A percentile compares a stretch with the other conserved stretches of the same genome.
These are phyloP conservation scores for Beauveria sp. DNA, from an alignment of 2,329 filamentous ascomycete genomes.

Conservation along the genomic window DNA sequence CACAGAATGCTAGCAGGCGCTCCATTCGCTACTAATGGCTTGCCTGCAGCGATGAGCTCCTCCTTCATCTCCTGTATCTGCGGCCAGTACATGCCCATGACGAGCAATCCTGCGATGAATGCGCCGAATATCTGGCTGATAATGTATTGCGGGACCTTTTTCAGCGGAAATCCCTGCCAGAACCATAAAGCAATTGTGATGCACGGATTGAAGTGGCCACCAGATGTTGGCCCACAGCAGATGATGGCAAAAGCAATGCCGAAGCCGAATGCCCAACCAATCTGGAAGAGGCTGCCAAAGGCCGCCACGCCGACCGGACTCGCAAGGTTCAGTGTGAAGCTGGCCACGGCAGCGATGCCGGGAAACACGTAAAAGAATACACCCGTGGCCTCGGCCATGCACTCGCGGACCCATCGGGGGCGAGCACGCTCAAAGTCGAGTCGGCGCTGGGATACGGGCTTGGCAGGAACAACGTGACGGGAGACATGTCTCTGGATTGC, in stretches of 20 bases:
- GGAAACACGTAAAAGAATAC: slow-evolving; percentile 50
- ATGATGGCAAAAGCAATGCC: slow-evolving; percentile 54
- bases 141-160: slow-evolving; percentile 50
- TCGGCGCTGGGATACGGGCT: slow-evolving; percentile 44
- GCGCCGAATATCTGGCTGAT: slow-evolving; percentile 48
- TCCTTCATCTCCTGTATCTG: slow-evolving; percentile 28
- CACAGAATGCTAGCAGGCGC: slow-evolving; percentile 48
- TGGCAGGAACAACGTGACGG: slow-evolving; percentile 40
- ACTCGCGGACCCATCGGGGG: slow-evolving; percentile 46
- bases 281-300: slow-evolving; percentile 44
- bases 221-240: slow-evolving; percentile 43
- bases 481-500: slow-evolving; percentile 41
- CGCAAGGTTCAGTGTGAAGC: slow-evolving; percentile 40
- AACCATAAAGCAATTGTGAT: slow-evolving; percentile 37
- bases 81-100: slow-evolving; percentile 50
- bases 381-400: slow-evolving; percentile 47
- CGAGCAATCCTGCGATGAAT: slow-evolving; percentile 45
- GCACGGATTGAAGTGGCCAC: slow-evolving; percentile 48
- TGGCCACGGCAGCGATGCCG: slow-evolving; percentile 44
- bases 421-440: slow-evolving; percentile 46
- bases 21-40: slow-evolving; percentile 28
- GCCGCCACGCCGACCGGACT: slow-evolving; percentile 24
- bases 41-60: slow-evolving; percentile 28
- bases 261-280: slow-evolving; percentile 47
- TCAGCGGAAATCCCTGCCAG: slow-evolving; percentile 53